Evolutionary conservation across 1,139 yeast species (phyloP).

Genomic region (Saccharomyces hybrid): DNA sequence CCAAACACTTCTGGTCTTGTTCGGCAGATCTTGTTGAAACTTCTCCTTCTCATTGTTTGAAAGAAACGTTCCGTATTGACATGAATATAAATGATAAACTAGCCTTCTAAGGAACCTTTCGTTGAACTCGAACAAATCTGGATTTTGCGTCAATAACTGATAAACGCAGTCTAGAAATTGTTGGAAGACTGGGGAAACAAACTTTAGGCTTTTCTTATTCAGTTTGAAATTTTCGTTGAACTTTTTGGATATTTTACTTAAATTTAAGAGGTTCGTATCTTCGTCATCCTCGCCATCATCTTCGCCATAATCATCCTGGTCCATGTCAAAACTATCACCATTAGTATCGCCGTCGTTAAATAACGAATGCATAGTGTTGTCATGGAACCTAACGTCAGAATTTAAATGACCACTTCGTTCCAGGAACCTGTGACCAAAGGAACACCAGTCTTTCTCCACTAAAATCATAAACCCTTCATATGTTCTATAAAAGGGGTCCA

Average conservation of each 20-base stretch:
- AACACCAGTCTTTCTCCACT: slow-evolving; percentile 90
- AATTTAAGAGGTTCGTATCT: not conserved
- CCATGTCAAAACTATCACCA: slow-evolving; percentile 10
- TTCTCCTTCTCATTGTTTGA: slow-evolving; percentile 67
- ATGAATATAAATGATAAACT: slow-evolving; percentile 80
- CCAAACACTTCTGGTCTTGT: slow-evolving; percentile 77
- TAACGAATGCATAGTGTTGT: slow-evolving; percentile 26
- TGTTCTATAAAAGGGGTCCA: slow-evolving; percentile 87
- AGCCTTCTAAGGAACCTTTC: slow-evolving; percentile 79
- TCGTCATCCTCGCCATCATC: slow-evolving; percentile 2
- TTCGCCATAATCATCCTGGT: slow-evolving; percentile 3
- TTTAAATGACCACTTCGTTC: slow-evolving; percentile 72
- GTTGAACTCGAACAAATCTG: slow-evolving; percentile 72
- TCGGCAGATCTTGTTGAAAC: slow-evolving; percentile 34
- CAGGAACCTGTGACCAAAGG: slow-evolving; percentile 86
- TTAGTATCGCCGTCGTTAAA: slow-evolving; percentile 6
- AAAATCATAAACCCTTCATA: slow-evolving; percentile 76
- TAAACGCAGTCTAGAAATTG: slow-evolving; percentile 88
- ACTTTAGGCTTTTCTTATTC: slow-evolving; percentile 37
- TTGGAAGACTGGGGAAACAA: slow-evolving; percentile 83
- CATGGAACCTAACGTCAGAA: slow-evolving; percentile 36
- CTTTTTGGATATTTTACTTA: not conserved
- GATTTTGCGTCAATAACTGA: slow-evolving; percentile 67
- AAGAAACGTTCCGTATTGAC: slow-evolving; percentile 90
- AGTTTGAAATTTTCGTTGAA: not conserved